phyloP scores from a whole-genome alignment of 2,329 filamentous ascomycete genomes.

The Xylaria sp. region DNA sequence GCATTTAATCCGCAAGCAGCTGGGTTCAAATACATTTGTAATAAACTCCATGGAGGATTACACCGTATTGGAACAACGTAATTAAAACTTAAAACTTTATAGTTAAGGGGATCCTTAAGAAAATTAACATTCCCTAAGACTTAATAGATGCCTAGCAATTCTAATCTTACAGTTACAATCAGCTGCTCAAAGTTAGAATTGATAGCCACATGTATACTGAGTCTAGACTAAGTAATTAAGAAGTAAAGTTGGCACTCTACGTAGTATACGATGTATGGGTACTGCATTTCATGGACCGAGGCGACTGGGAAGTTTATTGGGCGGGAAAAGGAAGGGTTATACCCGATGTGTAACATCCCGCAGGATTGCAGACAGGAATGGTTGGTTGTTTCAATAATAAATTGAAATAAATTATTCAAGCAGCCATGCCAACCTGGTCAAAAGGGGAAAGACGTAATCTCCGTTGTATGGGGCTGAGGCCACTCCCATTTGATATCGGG shows the following conservation, averaged over 20 bases:
- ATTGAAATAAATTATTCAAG: constrained; percentile 17
- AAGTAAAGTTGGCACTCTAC: not conserved
- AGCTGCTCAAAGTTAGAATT: not conserved
- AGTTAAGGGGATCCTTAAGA: no score
- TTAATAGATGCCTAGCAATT: not conserved
- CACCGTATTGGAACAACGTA: no score
- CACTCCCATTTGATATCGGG: constrained; percentile 27
- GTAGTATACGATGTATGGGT: not conserved
- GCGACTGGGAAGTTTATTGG: constrained; percentile 10
- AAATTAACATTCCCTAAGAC: no score
- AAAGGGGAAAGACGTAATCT: constrained; percentile 37
- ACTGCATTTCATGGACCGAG: constrained; percentile 11
- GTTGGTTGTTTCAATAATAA: constrained; percentile 10
- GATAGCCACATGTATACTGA: not conserved
- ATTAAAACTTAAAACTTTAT: no score
- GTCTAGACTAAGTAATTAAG: not conserved
- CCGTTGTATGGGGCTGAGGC: constrained; percentile 24
- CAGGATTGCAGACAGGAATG: constrained; percentile 15
- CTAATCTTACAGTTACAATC: not conserved
- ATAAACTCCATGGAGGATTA: no score
- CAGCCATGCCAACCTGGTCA: constrained; percentile 16
- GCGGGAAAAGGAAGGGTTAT: constrained; percentile 19
- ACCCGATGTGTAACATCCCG: constrained; percentile 27
- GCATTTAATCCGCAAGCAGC: no score
- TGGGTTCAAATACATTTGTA: no score